Evolutionary conservation across 768 basidiomycete genomes (phyloP).

Genomic region (Pleurotus tuoliensis): DNA sequence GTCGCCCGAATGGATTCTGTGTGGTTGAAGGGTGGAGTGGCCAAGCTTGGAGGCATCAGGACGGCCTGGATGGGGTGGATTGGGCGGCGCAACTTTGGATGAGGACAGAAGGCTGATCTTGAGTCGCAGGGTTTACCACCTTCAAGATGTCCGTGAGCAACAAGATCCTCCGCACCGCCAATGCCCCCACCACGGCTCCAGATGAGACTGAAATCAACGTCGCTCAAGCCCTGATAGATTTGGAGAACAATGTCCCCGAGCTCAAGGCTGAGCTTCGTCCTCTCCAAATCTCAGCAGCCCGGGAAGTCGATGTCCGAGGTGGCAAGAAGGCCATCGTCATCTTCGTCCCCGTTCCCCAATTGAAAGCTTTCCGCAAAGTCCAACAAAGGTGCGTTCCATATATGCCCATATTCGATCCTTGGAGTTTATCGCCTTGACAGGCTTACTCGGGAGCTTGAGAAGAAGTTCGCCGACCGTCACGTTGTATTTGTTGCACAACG

Average conservation of each 20-base stretch:
- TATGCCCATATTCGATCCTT: constrained; percentile 8
- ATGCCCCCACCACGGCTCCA: constrained; percentile 85
- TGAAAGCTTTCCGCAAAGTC: constrained; percentile 98
- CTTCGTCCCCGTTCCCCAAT: constrained; percentile 95
- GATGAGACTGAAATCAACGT: constrained; percentile 89
- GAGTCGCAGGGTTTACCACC: constrained; percentile 14
- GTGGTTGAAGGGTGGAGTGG: background rate
- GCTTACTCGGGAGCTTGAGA: constrained; percentile 98
- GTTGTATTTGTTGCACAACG: constrained; percentile 99
- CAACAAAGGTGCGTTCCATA: constrained; percentile 75
- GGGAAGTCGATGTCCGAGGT: constrained; percentile 98
- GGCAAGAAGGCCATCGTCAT: constrained; percentile 99
- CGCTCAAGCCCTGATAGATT: constrained; percentile 94
- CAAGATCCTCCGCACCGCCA: constrained; percentile 96
- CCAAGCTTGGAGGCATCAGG: constrained; percentile 18
- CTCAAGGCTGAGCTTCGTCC: constrained; percentile 95
- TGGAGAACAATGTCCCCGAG: constrained; percentile 97
- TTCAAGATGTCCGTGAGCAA: constrained; percentile 68
- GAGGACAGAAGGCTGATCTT: constrained; percentile 37
- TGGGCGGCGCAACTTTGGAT: constrained; percentile 27
- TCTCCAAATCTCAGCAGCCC: constrained; percentile 96
- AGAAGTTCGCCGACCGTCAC: constrained; percentile 99
- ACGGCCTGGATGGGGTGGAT: constrained; percentile 53
- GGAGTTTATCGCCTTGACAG: constrained; percentile 35
- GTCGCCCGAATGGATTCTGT: background rate